A percentile compares a stretch with the other conserved stretches of the same genome.
phyloP scores from a whole-genome alignment of 1,139 yeast genomes.

The Suhomyces wounanorum region DNA sequence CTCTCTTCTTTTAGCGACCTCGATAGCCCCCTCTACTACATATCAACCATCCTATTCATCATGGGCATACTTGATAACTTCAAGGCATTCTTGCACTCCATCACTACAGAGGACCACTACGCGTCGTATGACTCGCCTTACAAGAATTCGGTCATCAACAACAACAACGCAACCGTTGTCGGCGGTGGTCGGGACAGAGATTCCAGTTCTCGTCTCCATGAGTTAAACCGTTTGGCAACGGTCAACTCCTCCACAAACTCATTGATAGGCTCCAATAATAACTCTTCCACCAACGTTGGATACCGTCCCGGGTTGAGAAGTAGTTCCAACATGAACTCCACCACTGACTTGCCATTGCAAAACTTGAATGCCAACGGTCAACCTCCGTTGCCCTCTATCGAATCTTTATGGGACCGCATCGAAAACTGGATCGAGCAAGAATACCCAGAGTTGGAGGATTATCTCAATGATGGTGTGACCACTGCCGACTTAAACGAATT shows the following conservation, averaged over 20 bases:
- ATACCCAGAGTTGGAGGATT: constrained; percentile 79
- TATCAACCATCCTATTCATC: constrained; percentile 3
- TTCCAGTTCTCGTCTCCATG: constrained; percentile 35
- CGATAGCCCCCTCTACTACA: background rate
- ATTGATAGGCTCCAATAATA: constrained; percentile 20
- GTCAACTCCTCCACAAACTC: constrained; percentile 42
- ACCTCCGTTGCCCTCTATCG: constrained; percentile 73
- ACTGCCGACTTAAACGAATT: constrained; percentile 75
- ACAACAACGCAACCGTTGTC: constrained; percentile 15
- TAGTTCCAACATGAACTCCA: constrained; percentile 26
- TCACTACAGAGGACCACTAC: constrained; percentile 65
- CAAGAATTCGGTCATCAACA: constrained; percentile 28
- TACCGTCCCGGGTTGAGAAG: constrained; percentile 42
- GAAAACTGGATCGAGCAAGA: constrained; percentile 75
- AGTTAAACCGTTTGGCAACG: constrained; percentile 45
- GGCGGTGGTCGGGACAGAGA: constrained; percentile 22
- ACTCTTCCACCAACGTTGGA: constrained; percentile 26
- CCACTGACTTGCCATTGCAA: constrained; percentile 43
- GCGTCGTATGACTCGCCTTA: constrained; percentile 58
- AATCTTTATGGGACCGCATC: constrained; percentile 72
- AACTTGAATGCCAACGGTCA: constrained; percentile 51
- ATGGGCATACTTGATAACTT: constrained; percentile 50
- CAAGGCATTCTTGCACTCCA: constrained; percentile 58
- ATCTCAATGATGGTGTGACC: constrained; percentile 69
- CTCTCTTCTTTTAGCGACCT: background rate